These are phyloP conservation scores for Peribolospora baueri DNA, from an alignment of 768 basidiomycete species.

Conservation along the genomic window DNA sequence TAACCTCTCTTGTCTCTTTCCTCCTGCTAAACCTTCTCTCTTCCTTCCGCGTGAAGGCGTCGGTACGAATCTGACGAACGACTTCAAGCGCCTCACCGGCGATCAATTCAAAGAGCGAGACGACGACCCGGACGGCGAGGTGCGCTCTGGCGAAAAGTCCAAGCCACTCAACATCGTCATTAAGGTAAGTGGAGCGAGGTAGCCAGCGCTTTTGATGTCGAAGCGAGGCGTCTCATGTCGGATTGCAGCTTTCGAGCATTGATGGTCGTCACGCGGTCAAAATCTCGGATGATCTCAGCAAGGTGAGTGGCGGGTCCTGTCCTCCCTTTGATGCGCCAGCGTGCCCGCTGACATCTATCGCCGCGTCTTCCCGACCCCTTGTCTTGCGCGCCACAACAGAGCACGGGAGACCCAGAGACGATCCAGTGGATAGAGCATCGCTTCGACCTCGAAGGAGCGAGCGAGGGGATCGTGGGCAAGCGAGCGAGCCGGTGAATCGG, in stretches of 20 bases:
- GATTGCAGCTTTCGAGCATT: slow-evolving; percentile 34
- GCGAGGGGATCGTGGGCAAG: no score
- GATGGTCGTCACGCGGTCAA: slow-evolving; percentile 60
- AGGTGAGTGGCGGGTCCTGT: slow-evolving; percentile 25
- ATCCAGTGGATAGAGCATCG: slow-evolving; percentile 34
- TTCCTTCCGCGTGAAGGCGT: not conserved
- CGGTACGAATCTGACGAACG: not conserved
- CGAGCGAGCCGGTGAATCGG: no score
- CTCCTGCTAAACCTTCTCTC: not conserved
- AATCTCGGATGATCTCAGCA: slow-evolving; percentile 72
- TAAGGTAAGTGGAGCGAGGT: slow-evolving; percentile 23
- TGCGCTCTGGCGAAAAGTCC: slow-evolving; percentile 4
- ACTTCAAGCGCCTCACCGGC: slow-evolving; percentile 4
- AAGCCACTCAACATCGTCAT: slow-evolving; percentile 67
- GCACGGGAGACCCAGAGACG: slow-evolving; percentile 39
- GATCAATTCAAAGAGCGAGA: not conserved
- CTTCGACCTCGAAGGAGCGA: slow-evolving; percentile 4
- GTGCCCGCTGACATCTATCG: not conserved
- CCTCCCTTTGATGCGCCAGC: not conserved
- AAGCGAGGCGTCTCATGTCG: not conserved
- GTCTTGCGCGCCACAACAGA: slow-evolving; percentile 22
- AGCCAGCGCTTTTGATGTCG: no score
- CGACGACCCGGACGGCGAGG: not conserved
- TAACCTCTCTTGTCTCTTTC: not conserved
- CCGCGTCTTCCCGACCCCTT: not conserved